phyloP scores from a whole-genome alignment of 176 grass and related monocot genomes.

The Cymbopogon citratus region DNA sequence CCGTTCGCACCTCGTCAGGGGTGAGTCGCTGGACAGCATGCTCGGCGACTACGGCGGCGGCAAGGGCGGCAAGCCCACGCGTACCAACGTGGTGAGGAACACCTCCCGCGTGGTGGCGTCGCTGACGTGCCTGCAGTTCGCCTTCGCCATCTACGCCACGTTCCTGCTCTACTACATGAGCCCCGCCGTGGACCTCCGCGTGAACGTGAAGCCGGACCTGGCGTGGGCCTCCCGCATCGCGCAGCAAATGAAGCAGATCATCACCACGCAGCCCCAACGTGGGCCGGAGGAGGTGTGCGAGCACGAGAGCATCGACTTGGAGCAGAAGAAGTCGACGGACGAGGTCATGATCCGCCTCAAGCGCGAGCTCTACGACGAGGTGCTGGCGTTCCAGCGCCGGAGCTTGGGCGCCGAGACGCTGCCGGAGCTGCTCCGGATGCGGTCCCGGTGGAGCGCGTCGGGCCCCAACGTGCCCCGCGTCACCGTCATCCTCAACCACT shows the following conservation, averaged over 20 bases:
- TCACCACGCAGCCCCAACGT: constrained; percentile 17
- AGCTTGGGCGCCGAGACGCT: constrained; percentile 77
- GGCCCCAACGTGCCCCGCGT: constrained; percentile 40
- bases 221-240: constrained; percentile 75
- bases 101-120: constrained; percentile 52
- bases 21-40: constrained; percentile 62
- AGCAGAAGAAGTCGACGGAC: constrained; percentile 90
- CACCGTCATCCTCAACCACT: constrained; percentile 93
- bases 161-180: constrained; percentile 99
- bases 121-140: constrained; percentile 81
- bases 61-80: constrained; percentile 27
- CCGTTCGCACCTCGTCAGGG: constrained; percentile 52
- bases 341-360: constrained; percentile 77
- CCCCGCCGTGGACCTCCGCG: constrained; percentile 70
- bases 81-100: constrained; percentile 29
- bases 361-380: constrained; percentile 81
- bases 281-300: constrained; percentile 61
- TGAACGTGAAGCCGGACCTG: constrained; percentile 51
- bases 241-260: constrained; percentile 73
- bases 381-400: constrained; percentile 55
- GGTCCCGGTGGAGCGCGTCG: constrained; percentile 43
- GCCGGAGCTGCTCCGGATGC: constrained; percentile 54
- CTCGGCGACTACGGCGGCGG: constrained; percentile 52
- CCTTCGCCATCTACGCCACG: constrained; percentile 90
- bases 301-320: constrained; percentile 86